Percentiles rank a stretch among this genome's conserved stretches.
Conservation (phyloP, 2,329 filamentous ascomycete genomes). For the Aspergillus brasiliensis region DNA sequence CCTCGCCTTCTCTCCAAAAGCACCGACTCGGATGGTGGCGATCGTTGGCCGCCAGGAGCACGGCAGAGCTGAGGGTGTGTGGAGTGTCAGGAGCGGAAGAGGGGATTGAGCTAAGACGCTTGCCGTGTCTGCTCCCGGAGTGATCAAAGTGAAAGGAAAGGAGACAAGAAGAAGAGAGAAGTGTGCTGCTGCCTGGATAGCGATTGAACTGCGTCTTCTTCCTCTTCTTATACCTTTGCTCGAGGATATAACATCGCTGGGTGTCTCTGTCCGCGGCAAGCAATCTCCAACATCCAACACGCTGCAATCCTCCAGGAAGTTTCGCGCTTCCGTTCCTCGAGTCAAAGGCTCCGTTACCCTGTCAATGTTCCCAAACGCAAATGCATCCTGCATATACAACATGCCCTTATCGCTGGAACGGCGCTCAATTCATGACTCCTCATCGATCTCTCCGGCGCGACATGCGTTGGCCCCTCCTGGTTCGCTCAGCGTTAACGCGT, state of each 20-base stretch:
- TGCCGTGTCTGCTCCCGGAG: neutral
- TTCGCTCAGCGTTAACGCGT: slow-evolving; percentile 23
- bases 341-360: neutral
- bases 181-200: neutral
- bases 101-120: neutral
- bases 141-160: neutral
- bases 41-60: neutral
- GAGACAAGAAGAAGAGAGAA: neutral
- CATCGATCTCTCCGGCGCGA: slow-evolving; percentile 6
- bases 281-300: neutral
- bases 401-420: neutral
- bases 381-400: neutral
- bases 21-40: neutral
- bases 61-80: slow-evolving; percentile 58
- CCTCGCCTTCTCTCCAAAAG: slow-evolving; percentile 14
- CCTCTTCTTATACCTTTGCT: slow-evolving; percentile 5
- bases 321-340: neutral
- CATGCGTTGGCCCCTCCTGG: slow-evolving; percentile 13
- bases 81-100: slow-evolving; percentile 62
- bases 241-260: neutral
- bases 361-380: neutral
- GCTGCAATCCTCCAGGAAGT: neutral
- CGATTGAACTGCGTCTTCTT: neutral
- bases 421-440: slow-evolving; percentile 5
- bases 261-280: neutral